A percentile compares a stretch with the other conserved stretches of the same genome.
Evolutionary conservation across 1,284 basidiomycete species (phyloP).

Genomic region (Marasmius oreades): DNA sequence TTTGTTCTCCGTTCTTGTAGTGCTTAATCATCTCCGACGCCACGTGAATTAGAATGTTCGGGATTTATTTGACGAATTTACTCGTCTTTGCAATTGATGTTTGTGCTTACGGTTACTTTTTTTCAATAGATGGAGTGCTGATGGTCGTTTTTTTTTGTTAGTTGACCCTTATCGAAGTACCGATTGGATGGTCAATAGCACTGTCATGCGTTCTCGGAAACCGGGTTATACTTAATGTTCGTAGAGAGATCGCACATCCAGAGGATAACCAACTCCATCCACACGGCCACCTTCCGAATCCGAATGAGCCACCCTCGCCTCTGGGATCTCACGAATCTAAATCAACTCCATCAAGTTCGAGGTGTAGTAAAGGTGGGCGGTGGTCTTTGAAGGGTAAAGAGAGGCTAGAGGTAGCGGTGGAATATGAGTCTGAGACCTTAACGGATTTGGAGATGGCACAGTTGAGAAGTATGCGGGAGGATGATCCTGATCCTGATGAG

Average conservation of each 20-base stretch:
- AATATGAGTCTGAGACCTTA: constrained; percentile 21
- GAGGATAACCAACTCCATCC: background rate
- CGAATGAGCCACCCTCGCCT: background rate
- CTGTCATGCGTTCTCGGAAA: constrained; percentile 55
- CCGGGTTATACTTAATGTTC: constrained; percentile 53
- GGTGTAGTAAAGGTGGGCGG: too few species aligned
- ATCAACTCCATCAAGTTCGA: too few species aligned
- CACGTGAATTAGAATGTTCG: constrained; percentile 40
- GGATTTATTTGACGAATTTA: constrained; percentile 49
- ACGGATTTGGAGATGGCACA: constrained; percentile 38
- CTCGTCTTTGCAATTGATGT: constrained; percentile 49
- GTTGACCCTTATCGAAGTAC: constrained; percentile 42
- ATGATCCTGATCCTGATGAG: constrained; percentile 2
- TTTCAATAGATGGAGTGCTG: background rate
- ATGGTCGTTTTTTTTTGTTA: constrained; percentile 15
- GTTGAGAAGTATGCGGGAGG: constrained; percentile 33
- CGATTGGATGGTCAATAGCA: constrained; percentile 53
- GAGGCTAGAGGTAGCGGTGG: constrained; percentile 4
- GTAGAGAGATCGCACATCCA: constrained; percentile 32
- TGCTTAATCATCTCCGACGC: constrained; percentile 4
- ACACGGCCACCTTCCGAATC: background rate
- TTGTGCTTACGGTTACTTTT: constrained; percentile 18
- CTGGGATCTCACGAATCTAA: background rate
- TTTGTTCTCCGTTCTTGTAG: background rate
- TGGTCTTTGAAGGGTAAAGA: background rate